Evolutionary conservation across 73 alveolate genomes (phyloP).

Genomic region (Breviolum minutum): DNA sequence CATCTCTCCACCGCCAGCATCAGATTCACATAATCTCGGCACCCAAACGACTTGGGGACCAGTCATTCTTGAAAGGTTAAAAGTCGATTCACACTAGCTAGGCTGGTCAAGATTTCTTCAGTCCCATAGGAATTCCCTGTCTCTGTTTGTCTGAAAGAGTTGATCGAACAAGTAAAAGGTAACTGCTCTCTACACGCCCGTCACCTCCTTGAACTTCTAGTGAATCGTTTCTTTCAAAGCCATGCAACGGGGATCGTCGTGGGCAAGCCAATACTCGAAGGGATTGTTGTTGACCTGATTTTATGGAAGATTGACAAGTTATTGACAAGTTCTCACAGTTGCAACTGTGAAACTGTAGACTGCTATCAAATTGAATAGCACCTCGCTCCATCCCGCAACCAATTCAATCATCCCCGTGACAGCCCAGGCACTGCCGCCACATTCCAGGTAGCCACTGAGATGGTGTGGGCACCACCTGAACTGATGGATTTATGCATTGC

Average conservation of each 20-base stretch:
- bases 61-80: too few species aligned
- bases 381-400: not conserved
- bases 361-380: too few species aligned
- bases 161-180: not conserved
- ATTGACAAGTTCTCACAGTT: too few species aligned
- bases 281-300: conserved; percentile 86
- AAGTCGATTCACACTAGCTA: too few species aligned
- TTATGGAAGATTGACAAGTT: too few species aligned
- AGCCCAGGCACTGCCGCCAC: conserved; percentile 53
- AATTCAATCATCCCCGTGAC: too few species aligned
- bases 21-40: conserved; percentile 48
- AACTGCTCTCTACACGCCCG: not conserved
- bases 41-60: too few species aligned
- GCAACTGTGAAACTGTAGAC: too few species aligned
- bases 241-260: conserved; percentile 42
- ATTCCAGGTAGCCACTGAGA: conserved; percentile 77
- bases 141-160: not conserved
- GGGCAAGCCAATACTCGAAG: conserved; percentile 79
- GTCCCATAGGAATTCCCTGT: too few species aligned
- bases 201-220: too few species aligned
- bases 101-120: too few species aligned
- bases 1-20: conserved; percentile 69
- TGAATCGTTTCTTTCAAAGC: not conserved
- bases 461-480: not conserved
- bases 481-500: not conserved